Evolutionary conservation across 176 grass and related monocot genomes (phyloP).

Genomic region (Avena insularis): DNA sequence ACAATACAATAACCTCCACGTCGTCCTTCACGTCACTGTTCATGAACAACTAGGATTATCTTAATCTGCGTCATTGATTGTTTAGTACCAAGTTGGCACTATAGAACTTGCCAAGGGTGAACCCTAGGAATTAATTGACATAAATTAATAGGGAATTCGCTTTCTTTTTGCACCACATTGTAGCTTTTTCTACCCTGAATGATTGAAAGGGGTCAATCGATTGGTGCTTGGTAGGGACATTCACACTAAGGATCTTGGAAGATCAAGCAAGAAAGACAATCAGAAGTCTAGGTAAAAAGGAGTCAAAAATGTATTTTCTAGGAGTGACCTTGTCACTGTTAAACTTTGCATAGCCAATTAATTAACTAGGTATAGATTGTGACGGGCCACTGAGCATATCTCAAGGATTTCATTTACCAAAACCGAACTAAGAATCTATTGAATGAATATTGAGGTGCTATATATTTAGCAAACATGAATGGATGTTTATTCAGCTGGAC

Average conservation of each 20-base stretch:
- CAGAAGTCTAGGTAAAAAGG: conserved; percentile 50
- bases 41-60: conserved; percentile 35
- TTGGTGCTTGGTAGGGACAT: conserved; percentile 53
- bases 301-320: conserved; percentile 44
- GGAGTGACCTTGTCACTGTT: conserved; percentile 47
- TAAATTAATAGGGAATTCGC: conserved; percentile 41
- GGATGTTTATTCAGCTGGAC: neutral
- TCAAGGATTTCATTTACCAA: conserved; percentile 12
- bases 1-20: conserved; percentile 37
- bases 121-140: conserved; percentile 31
- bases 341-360: conserved; percentile 42
- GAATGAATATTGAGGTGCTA: neutral
- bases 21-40: conserved; percentile 38
- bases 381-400: conserved; percentile 49
- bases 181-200: conserved; percentile 58
- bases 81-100: conserved; percentile 47
- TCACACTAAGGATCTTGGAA: conserved; percentile 44
- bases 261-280: conserved; percentile 45
- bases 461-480: conserved; percentile 11
- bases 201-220: conserved; percentile 50
- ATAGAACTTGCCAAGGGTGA: conserved; percentile 43
- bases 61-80: conserved; percentile 27
- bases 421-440: conserved; percentile 11
- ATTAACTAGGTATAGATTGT: conserved; percentile 36
- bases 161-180: conserved; percentile 18